Conservation (phyloP, 441 rosid genomes). For the Euphorbia schlechtendalii region DNA sequence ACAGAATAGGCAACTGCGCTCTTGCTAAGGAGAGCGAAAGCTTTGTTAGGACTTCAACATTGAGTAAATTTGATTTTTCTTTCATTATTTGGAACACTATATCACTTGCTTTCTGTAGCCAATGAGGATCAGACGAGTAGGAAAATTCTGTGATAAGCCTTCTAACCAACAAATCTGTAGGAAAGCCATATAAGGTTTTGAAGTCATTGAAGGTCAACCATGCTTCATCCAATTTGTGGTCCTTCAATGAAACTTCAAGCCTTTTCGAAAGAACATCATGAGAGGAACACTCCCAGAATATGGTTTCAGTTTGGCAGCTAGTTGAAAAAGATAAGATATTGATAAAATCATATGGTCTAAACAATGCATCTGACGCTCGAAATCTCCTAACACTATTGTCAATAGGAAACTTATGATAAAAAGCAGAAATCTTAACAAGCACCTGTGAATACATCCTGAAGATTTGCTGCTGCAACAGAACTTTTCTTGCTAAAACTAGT, state of each 20-base stretch:
- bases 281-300: slow-evolving; percentile 48
- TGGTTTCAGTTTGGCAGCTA: slow-evolving; percentile 22
- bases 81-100: slow-evolving; percentile 36
- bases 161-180: slow-evolving; percentile 28
- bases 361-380: slow-evolving; percentile 4
- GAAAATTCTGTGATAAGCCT: slow-evolving; percentile 49
- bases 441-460: slow-evolving; percentile 3
- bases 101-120: slow-evolving; percentile 48
- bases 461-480: slow-evolving; percentile 4
- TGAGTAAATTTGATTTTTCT: slow-evolving; percentile 35
- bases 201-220: slow-evolving; percentile 60
- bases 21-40: slow-evolving; percentile 57
- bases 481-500: slow-evolving; percentile 16
- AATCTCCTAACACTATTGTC: slow-evolving; percentile 11
- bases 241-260: slow-evolving; percentile 50
- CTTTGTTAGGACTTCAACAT: slow-evolving; percentile 36
- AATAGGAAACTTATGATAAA: background rate
- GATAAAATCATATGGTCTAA: slow-evolving; percentile 3
- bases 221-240: slow-evolving; percentile 46
- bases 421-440: slow-evolving; percentile 11
- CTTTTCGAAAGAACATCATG: slow-evolving; percentile 40
- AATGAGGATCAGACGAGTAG: slow-evolving; percentile 50
- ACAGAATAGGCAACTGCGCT: slow-evolving; percentile 52
- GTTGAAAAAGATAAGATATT: slow-evolving; percentile 18
- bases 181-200: slow-evolving; percentile 53